phyloP scores from a whole-genome alignment of 768 basidiomycete species.

The Cubamyces lactineus region DNA sequence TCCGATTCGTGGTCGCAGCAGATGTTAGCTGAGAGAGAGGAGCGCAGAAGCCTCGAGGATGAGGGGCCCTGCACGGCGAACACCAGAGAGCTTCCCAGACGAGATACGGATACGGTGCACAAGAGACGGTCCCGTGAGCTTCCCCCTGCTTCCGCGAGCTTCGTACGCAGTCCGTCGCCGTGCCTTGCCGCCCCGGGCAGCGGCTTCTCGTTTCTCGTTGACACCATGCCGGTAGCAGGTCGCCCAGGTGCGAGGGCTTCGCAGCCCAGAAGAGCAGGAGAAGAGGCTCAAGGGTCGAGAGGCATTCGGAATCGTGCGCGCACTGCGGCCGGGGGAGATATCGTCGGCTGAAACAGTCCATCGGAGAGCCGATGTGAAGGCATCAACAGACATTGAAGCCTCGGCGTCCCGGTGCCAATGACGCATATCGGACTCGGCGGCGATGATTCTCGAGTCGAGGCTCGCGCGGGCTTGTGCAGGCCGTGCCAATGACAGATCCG shows the following conservation, averaged over 20 bases:
- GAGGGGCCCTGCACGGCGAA: too few species aligned
- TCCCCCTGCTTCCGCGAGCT: slow-evolving; percentile 1
- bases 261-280: too few species aligned
- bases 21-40: too few species aligned
- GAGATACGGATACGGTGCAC: neutral
- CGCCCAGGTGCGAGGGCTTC: neutral
- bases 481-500: too few species aligned
- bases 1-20: slow-evolving; percentile 5
- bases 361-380: neutral
- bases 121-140: neutral
- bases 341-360: too few species aligned
- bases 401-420: neutral
- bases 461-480: neutral
- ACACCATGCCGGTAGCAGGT: neutral
- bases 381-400: neutral
- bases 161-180: slow-evolving; percentile 10
- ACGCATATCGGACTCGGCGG: neutral
- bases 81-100: too few species aligned
- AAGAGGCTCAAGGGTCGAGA: too few species aligned
- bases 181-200: neutral
- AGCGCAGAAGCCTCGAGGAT: neutral
- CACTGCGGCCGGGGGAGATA: too few species aligned
- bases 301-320: too few species aligned
- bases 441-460: neutral
- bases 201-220: neutral